A percentile compares a stretch with the other conserved stretches of the same genome.
Evolutionary conservation across 768 basidiomycete genomes (phyloP).

Genomic region (Gymnopilus junonius): DNA sequence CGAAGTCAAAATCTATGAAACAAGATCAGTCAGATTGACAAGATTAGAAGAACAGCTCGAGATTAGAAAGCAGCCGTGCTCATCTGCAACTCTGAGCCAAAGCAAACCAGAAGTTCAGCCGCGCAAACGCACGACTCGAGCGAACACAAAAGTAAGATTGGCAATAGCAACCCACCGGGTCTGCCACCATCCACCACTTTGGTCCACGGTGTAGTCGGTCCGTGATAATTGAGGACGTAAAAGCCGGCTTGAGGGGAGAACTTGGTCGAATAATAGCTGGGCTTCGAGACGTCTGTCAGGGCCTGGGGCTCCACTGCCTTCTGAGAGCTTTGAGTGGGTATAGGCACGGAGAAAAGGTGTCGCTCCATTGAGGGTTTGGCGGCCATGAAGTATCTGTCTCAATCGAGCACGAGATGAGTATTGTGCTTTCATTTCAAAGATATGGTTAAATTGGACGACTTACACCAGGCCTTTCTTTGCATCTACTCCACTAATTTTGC

Average conservation of each 20-base stretch:
- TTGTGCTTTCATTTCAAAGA: not conserved
- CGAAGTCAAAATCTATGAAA: constrained; percentile 58
- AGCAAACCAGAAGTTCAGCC: not conserved
- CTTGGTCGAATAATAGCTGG: constrained; percentile 63
- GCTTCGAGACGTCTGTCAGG: constrained; percentile 55
- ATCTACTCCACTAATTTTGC: constrained; percentile 76
- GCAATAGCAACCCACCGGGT: constrained; percentile 34
- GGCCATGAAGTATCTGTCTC: constrained; percentile 83
- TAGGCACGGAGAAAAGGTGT: constrained; percentile 77
- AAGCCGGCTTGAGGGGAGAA: constrained; percentile 89
- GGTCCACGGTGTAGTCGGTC: constrained; percentile 89
- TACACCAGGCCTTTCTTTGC: constrained; percentile 70
- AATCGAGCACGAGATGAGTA: not conserved
- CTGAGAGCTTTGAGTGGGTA: constrained; percentile 56
- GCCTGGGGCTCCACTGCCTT: constrained; percentile 44
- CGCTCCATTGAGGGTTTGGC: constrained; percentile 85
- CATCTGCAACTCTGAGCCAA: not conserved
- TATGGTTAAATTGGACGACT: constrained; percentile 31
- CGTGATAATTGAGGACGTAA: constrained; percentile 79
- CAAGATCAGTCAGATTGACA: not conserved
- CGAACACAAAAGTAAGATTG: not conserved
- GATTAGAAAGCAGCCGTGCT: not conserved
- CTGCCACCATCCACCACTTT: constrained; percentile 64
- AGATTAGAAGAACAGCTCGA: not conserved
- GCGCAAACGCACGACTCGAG: constrained; percentile 5